Evolutionary conservation across 352 stramenopile genomes (phyloP), one percentile per base, ranked within the genome.

Genomic region (Globisporangium camurandrum): DNA sequence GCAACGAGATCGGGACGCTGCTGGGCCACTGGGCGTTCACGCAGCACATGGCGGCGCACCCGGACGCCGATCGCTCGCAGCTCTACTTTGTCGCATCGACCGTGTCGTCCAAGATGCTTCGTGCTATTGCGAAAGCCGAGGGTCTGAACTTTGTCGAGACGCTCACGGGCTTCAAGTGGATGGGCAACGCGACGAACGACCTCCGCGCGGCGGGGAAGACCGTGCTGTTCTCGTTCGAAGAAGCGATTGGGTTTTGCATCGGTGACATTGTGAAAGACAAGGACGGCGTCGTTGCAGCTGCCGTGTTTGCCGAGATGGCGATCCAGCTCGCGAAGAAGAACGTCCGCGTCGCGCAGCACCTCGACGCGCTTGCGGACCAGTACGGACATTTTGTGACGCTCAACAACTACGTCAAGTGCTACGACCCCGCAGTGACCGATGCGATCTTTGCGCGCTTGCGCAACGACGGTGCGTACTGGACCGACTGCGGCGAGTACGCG

Each of bases 81-180:
- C 54, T 92, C 10, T 91, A 86, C 69, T 88, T 99, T 67, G 86
- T 98, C 31, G 90, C 89, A 5, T 97, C 86, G 34, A 98, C 95
- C 2, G 96, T 98, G 14, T 98, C 95, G 42, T 98, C 94, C 42
- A 98, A 98, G 75, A 97, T 98, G 86, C 71, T 99, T 20, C 65
- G 78, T 30, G 84, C 85, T 14, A 95, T 99, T 4, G 96, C 88
- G 2, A 49, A 88, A 20, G 57, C 60, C 9, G 93, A 99, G 63
- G 95, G 95, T 0, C 90, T 99, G 47, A 77, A 88, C 44, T 98
- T 98, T 66, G 92, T 97, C 57, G 96, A 99, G 62, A 98, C 95
- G 26, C 81, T 99, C 42, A 98, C 97, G 24, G 97, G 97, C 27
- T 99, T 99, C 72, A 99, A 99, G 76, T 99, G 96, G 95, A 98